Conservation (phyloP, 2,329 filamentous ascomycete genomes). For the Aureobasidium subglaciale region DNA sequence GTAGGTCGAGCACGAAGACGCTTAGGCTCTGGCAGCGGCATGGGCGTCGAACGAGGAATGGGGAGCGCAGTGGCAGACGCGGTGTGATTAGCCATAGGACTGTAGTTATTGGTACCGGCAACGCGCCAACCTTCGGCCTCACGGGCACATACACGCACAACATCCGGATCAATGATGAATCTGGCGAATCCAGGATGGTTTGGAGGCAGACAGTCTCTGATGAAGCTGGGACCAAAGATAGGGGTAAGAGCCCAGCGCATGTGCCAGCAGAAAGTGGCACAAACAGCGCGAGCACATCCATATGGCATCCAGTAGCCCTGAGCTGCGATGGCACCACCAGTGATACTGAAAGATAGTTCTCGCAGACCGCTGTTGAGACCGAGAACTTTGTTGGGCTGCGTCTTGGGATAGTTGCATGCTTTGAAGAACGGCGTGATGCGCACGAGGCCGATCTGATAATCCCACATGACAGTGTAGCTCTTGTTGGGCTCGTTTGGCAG, state of each 20-base stretch:
- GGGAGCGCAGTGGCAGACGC: background rate
- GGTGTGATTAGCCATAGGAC: background rate
- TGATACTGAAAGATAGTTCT: slow-evolving; percentile 91
- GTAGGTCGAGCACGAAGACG: slow-evolving; percentile 15
- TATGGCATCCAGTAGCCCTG: slow-evolving; percentile 99
- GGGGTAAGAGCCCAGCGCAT: slow-evolving; percentile 84
- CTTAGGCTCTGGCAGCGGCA: background rate
- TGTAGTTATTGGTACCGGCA: background rate
- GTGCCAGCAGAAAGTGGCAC: slow-evolving; percentile 78
- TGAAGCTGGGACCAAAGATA: slow-evolving; percentile 79
- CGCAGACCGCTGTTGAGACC: slow-evolving; percentile 66
- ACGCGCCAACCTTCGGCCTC: slow-evolving; percentile 34
- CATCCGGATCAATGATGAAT: slow-evolving; percentile 35
- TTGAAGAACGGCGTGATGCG: slow-evolving; percentile 95
- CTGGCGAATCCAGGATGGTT: slow-evolving; percentile 48
- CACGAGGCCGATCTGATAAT: slow-evolving; percentile 90
- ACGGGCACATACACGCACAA: slow-evolving; percentile 31
- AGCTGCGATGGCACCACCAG: slow-evolving; percentile 79
- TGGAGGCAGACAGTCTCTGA: slow-evolving; percentile 59
- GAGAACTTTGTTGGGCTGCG: slow-evolving; percentile 74
- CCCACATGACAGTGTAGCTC: slow-evolving; percentile 82
- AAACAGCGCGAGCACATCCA: slow-evolving; percentile 75
- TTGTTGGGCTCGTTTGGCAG: slow-evolving; percentile 55
- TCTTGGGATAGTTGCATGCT: slow-evolving; percentile 83
- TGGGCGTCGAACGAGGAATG: slow-evolving; percentile 20